Evolutionary conservation across 2,329 filamentous ascomycete genomes (phyloP).

Genomic region (Epichloe brachyelytri): DNA sequence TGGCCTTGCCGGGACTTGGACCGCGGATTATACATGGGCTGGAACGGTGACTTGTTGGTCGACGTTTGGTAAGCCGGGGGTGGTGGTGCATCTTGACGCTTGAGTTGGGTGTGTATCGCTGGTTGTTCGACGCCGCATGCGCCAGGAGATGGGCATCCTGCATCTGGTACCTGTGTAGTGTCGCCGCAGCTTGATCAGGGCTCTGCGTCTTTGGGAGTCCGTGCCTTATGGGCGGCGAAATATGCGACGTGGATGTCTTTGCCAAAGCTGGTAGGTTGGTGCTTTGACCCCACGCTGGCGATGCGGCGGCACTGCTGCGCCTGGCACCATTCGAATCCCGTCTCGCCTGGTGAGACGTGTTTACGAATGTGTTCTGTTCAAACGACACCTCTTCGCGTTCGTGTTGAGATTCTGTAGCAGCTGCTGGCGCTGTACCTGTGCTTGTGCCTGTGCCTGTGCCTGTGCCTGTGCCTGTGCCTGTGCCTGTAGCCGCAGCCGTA

Average conservation of each 20-base stretch:
- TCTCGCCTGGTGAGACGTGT: background rate
- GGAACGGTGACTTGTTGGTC: conserved; percentile 16
- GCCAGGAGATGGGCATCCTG: conserved; percentile 5
- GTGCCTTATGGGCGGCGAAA: conserved; percentile 1
- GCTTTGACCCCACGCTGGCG: background rate
- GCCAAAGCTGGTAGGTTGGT: background rate
- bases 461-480: background rate
- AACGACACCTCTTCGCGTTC: background rate
- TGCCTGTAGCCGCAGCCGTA: background rate
- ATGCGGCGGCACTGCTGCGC: background rate
- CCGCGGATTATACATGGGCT: conserved; percentile 13
- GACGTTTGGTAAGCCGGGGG: conserved; percentile 10
- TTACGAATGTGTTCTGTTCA: background rate
- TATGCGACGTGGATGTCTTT: background rate
- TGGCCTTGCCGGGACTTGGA: conserved; percentile 23
- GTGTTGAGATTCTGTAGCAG: background rate
- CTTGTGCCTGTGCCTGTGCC: background rate
- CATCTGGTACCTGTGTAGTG: conserved; percentile 3
- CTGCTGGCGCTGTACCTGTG: background rate
- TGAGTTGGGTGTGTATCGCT: conserved; percentile 15
- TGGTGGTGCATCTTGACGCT: conserved; percentile 14
- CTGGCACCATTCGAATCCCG: background rate
- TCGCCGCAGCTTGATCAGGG: background rate
- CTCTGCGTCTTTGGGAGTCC: background rate
- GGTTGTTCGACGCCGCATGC: conserved; percentile 6